These are phyloP conservation scores for Salix koriyanagi DNA, from an alignment of 345 rosid genomes.

Conservation along the genomic window DNA sequence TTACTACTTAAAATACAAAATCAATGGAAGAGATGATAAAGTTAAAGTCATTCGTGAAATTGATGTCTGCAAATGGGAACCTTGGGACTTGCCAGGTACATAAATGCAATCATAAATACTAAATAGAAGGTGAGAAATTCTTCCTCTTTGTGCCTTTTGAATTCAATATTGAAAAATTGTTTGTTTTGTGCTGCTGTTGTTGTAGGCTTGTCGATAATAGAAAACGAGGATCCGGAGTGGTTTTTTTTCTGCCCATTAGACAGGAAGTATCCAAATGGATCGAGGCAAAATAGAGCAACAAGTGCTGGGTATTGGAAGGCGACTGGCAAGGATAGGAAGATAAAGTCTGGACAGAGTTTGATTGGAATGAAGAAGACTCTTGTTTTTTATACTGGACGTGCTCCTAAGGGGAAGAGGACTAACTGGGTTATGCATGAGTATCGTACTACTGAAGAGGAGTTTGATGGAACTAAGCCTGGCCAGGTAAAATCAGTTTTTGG, in stretches of 20 bases:
- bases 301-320: slow-evolving; percentile 89
- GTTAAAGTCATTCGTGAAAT: slow-evolving; percentile 65
- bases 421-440: slow-evolving; percentile 94
- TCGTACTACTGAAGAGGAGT: slow-evolving; percentile 61
- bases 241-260: slow-evolving; percentile 93
- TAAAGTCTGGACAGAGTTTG: slow-evolving; percentile 48
- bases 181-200: neutral
- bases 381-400: slow-evolving; percentile 85
- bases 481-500: slow-evolving; percentile 43
- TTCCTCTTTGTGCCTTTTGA: neutral
- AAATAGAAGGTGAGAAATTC: neutral
- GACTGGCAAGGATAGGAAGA: slow-evolving; percentile 76
- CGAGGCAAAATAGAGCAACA: slow-evolving; percentile 78
- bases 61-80: slow-evolving; percentile 90
- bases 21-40: slow-evolving; percentile 58
- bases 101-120: neutral
- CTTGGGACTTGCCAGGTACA: slow-evolving; percentile 91
- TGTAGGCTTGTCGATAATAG: slow-evolving; percentile 59
- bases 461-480: slow-evolving; percentile 70
- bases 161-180: neutral
- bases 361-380: slow-evolving; percentile 91
- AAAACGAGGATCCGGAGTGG: slow-evolving; percentile 72
- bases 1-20: slow-evolving; percentile 63
- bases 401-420: slow-evolving; percentile 71
- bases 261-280: slow-evolving; percentile 82